Base-by-base conservation (phyloP, 805 yeast species). In the Clavispora vitiphila region DNA sequence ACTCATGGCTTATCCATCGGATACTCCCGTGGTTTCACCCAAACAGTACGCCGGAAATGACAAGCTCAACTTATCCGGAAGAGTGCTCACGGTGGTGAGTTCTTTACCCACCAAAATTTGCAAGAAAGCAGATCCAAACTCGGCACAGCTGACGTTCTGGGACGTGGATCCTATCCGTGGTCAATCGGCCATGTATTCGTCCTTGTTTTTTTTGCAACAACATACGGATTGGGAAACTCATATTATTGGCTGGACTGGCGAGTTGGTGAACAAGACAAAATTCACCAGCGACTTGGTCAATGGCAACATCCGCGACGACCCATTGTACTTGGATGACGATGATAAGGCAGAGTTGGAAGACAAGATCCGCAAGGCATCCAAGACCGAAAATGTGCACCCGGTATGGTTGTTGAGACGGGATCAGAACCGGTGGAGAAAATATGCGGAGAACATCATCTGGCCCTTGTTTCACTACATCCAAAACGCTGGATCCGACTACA, bases 231-330 rank as follows among this genome's bases (percentile, higher is more conserved):
- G 96, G 93, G 95, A 89, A 47, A 82, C 90, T 35, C 86, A 88
- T 50, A 65, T 87, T 38, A 80, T 93, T 39, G 97, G 88, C 1
- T 93, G 99, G 99, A 86, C 97, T 0, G 99, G 99, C 35, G 98
- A 89, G 61, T 70, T 93, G 46, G 61, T 63, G 31, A 64, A 65
- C 51, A 57, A 59, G 42, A 47, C 58, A 21, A 50, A 49, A 34
- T 42, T 49, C 24, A 34, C 42, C 22, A 50, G 47, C 22, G 54
- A 51, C 35, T 31, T 39, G 26, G 40, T 48, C 34, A 38, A 48
- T 34, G 71, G 62, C n/a, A 59, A 65, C 43, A 60, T 68, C 34
- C 67, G 71, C 40, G 55, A 54, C 37, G 90, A 84, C 50, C 84
- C 88, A 0, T 67, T 79, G 49, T 82, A 78, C 56, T 64, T 78